Percentiles rank a stretch among this genome's conserved stretches.
phyloP scores from a whole-genome alignment of 2,329 filamentous ascomycete species.

The Didymella keratinophila region DNA sequence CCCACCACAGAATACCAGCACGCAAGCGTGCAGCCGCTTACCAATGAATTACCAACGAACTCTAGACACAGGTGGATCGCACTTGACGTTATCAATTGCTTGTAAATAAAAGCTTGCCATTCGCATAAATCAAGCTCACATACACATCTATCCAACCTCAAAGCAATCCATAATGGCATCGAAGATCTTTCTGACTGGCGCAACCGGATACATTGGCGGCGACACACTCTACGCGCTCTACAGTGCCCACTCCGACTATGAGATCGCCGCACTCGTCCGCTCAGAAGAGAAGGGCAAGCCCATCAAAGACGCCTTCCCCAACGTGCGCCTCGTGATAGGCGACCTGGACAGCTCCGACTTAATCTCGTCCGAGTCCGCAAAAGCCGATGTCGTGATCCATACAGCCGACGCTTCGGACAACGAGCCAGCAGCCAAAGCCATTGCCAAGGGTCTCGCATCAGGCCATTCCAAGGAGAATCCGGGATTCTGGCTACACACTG shows the following conservation, averaged over 20 bases:
- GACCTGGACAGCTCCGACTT: conserved; percentile 56
- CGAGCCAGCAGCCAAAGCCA: conserved; percentile 53
- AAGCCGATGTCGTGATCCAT: conserved; percentile 60
- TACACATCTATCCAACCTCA: neutral
- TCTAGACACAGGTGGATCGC: neutral
- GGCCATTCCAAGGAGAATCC: conserved; percentile 55
- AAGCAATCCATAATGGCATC: conserved; percentile 26
- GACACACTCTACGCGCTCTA: conserved; percentile 56
- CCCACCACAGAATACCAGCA: neutral
- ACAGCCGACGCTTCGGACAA: conserved; percentile 42
- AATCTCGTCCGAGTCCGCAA: conserved; percentile 57
- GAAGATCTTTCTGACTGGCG: conserved; percentile 38
- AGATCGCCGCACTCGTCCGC: conserved; percentile 56
- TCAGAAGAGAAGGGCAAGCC: conserved; percentile 53
- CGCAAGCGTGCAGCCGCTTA: neutral
- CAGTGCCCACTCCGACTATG: conserved; percentile 56
- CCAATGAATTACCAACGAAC: neutral
- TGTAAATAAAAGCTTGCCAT: neutral
- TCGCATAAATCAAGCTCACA: neutral
- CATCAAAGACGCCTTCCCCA: conserved; percentile 56
- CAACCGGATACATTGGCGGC: conserved; percentile 44
- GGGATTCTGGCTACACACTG: conserved; percentile 62
- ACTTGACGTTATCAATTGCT: neutral
- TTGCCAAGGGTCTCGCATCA: conserved; percentile 59
- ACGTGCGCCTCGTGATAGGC: conserved; percentile 58